A percentile compares a stretch with the other conserved stretches of the same genome.
phyloP scores from a whole-genome alignment of 306 rosid genomes.

The Castanopsis chinensis region DNA sequence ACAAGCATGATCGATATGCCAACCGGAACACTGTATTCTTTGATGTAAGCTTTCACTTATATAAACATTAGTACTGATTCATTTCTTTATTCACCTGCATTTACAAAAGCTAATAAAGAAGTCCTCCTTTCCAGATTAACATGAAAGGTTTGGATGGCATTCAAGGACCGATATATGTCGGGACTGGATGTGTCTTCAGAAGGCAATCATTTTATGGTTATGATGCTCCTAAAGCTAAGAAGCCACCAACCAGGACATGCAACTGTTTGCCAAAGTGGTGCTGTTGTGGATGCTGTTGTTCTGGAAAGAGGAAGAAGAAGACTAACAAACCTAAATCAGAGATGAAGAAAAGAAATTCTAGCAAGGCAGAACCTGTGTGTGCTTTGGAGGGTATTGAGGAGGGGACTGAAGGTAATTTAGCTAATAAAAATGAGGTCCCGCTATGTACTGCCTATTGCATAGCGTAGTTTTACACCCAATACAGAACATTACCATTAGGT shows the following conservation, averaged over 20 bases:
- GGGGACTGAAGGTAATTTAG: slow-evolving; percentile 32
- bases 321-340: slow-evolving; percentile 38
- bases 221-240: slow-evolving; percentile 63
- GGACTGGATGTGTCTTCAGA: slow-evolving; percentile 70
- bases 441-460: not conserved
- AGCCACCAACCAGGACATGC: slow-evolving; percentile 57
- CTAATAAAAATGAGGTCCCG: not conserved
- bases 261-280: slow-evolving; percentile 64
- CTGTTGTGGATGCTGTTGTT: slow-evolving; percentile 36
- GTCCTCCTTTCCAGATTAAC: slow-evolving; percentile 42
- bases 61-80: not conserved
- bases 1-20: slow-evolving; percentile 32
- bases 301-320: slow-evolving; percentile 41
- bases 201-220: slow-evolving; percentile 72
- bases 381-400: slow-evolving; percentile 29
- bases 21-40: slow-evolving; percentile 44
- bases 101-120: not conserved
- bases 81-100: not conserved
- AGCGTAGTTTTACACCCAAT: not conserved
- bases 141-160: slow-evolving; percentile 84
- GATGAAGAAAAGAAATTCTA: slow-evolving; percentile 19
- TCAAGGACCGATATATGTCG: slow-evolving; percentile 76
- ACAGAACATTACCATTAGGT: not conserved
- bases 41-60: slow-evolving; percentile 43
- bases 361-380: slow-evolving; percentile 23